Evolutionary conservation across 1,284 basidiomycete species (phyloP), one percentile per base, ranked within the genome.

Genomic region (Sanghuangporus weigelae): DNA sequence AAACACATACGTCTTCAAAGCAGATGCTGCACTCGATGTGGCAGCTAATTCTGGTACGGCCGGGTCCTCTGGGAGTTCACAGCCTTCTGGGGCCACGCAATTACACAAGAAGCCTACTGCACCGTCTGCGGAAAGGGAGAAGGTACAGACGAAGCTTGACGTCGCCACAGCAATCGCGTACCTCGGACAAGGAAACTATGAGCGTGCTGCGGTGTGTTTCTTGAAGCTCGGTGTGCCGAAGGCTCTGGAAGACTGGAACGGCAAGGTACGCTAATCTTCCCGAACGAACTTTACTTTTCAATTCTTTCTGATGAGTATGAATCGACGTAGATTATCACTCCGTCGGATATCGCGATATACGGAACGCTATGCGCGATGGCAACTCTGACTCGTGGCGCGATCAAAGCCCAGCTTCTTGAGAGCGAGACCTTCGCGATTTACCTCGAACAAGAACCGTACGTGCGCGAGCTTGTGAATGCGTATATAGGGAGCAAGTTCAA

Each of bases 1-100:
- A 48, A 81, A 87, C 16, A 93, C 91, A 3, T 95, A 95, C 72
- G 86, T 95, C 49, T 93, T 89, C 83, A 96, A 96, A 76, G 94
- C 93, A 7, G 93, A 95, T 63, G 86, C 90, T 0, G 91, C 93
- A 0, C 79, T 96, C 35, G 92, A 95, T 55, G 82, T 87, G 2
- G 68, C 76, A 7, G 16, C 21, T n/a, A 14, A 11, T 19, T 67
- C 72, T 23, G 63, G 64, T 16, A 65, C 68, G 21, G 62, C 65
- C 49, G 61, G 63, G 46, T 63, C 63, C 31, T 56, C 67, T 19
- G 55, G 61, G 26, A 56, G 66, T 12, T 54, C 65, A 68, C 71
- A 50, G 68, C 62, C 56, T 67, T 73, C 7, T 50, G 68, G 21
- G 67, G 72, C 12, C 65, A 69, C 35, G 59, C 73, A 10, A 69